phyloP scores from a whole-genome alignment of 2,329 filamentous ascomycete genomes.

The Fusarium musae region DNA sequence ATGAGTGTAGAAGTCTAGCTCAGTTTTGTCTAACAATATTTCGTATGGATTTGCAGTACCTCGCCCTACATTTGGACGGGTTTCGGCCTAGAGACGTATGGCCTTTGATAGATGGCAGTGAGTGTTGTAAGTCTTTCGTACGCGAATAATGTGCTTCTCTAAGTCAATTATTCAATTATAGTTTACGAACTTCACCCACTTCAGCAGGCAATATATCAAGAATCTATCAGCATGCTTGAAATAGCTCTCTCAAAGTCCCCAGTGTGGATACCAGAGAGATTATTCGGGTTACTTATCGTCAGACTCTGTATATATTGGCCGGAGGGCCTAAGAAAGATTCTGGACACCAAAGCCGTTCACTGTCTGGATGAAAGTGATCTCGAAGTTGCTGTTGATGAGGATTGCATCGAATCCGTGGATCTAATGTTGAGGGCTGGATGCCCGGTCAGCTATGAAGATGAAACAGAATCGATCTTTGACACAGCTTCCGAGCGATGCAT shows the following conservation, averaged over 20 bases:
- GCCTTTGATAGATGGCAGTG: too few relatives aligned
- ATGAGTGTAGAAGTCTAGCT: not conserved
- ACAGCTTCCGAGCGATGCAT: rapidly evolving
- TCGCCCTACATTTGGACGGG: too few relatives aligned
- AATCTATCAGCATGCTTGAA: not conserved
- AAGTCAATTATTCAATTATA: rapidly evolving
- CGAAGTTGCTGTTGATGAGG: rapidly evolving
- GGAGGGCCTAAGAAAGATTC: rapidly evolving
- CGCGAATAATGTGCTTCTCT: not conserved
- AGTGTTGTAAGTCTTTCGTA: too few relatives aligned
- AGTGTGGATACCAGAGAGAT: too few relatives aligned
- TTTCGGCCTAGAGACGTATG: too few relatives aligned
- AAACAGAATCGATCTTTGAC: rapidly evolving
- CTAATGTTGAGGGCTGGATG: rapidly evolving
- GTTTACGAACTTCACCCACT: rapidly evolving
- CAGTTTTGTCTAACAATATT: not conserved
- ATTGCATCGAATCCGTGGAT: not conserved
- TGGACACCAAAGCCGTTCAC: rapidly evolving
- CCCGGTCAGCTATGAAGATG: too few relatives aligned
- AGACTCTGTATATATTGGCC: not conserved
- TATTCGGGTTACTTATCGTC: too few relatives aligned
- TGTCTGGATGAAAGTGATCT: rapidly evolving
- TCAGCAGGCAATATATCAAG: not conserved
- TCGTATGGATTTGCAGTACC: not conserved
- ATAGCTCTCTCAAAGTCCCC: rapidly evolving